Percentiles rank a stretch among this genome's conserved stretches.
phyloP scores from a whole-genome alignment of 2,329 filamentous ascomycete genomes.

The Botrytis porri region DNA sequence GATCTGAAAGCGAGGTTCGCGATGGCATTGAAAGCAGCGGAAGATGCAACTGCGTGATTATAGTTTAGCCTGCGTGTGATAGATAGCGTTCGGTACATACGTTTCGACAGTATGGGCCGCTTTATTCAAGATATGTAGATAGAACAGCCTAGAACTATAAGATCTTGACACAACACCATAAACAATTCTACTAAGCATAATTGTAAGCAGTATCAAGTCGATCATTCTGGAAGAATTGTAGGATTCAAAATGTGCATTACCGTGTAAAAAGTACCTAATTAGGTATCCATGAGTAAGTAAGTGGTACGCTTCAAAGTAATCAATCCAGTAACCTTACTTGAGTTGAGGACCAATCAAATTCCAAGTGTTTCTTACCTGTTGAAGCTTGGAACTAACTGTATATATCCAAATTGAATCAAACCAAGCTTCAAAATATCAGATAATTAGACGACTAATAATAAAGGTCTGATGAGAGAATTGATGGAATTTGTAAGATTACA shows the following conservation, averaged over 20 bases:
- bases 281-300: neutral
- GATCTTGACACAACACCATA: neutral
- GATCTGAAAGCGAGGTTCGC: slow-evolving; percentile 63
- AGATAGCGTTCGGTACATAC: neutral
- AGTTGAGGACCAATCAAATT: neutral
- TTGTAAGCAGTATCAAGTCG: neutral
- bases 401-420: neutral
- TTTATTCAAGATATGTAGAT: neutral
- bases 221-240: neutral
- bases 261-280: neutral
- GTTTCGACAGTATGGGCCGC: neutral
- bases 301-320: neutral
- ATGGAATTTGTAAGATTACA: neutral
- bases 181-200: neutral
- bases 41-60: slow-evolving; percentile 24
- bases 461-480: neutral
- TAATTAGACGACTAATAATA: neutral
- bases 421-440: neutral
- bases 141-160: neutral
- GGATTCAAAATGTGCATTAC: neutral
- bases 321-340: neutral
- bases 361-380: neutral
- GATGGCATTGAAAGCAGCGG: slow-evolving; percentile 63
- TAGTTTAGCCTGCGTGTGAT: neutral
- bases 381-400: neutral